These are phyloP conservation scores for Kluyveromyces sp. DNA, from an alignment of 1,139 yeast genomes.

Conservation along the genomic window DNA sequence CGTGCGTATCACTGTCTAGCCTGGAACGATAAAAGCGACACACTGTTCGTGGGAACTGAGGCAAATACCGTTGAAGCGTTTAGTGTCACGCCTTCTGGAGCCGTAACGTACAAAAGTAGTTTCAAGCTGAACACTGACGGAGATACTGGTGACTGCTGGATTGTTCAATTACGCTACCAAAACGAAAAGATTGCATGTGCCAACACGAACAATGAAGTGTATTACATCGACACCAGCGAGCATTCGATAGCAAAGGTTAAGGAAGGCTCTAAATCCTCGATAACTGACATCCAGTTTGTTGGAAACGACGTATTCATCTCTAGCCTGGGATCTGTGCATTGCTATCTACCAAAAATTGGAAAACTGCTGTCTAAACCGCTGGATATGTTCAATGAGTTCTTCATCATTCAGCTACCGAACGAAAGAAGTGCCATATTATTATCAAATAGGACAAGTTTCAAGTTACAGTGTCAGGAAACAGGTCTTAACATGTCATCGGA, in stretches of 20 bases:
- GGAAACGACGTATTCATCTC: slow-evolving; percentile 15
- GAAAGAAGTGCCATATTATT: slow-evolving; percentile 16
- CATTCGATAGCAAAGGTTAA: slow-evolving; percentile 8
- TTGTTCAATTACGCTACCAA: slow-evolving; percentile 20
- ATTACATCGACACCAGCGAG: slow-evolving; percentile 4
- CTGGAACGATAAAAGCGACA: slow-evolving; percentile 24
- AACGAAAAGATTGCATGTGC: slow-evolving; percentile 12
- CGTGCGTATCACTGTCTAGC: slow-evolving; percentile 27
- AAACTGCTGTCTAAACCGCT: slow-evolving; percentile 9
- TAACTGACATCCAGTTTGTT: slow-evolving; percentile 19
- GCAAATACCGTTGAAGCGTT: slow-evolving; percentile 20
- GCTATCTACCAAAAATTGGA: slow-evolving; percentile 10
- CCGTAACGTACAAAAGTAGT: slow-evolving; percentile 2
- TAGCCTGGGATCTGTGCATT: slow-evolving; percentile 17
- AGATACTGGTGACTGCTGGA: slow-evolving; percentile 17
- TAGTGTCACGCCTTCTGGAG: slow-evolving; percentile 2
- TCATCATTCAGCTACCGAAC: slow-evolving; percentile 21
- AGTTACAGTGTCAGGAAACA: slow-evolving; percentile 13
- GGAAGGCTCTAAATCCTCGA: slow-evolving; percentile 17
- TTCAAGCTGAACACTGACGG: not conserved
- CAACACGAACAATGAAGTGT: slow-evolving; percentile 17
- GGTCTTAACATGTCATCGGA: slow-evolving; percentile 15
- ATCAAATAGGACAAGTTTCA: slow-evolving; percentile 20
- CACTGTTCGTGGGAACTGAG: slow-evolving; percentile 27
- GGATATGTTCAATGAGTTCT: slow-evolving; percentile 17